Evolutionary conservation across 1,284 basidiomycete species (phyloP), one percentile per base, ranked within the genome.

Genomic region (Coniophora puteana): DNA sequence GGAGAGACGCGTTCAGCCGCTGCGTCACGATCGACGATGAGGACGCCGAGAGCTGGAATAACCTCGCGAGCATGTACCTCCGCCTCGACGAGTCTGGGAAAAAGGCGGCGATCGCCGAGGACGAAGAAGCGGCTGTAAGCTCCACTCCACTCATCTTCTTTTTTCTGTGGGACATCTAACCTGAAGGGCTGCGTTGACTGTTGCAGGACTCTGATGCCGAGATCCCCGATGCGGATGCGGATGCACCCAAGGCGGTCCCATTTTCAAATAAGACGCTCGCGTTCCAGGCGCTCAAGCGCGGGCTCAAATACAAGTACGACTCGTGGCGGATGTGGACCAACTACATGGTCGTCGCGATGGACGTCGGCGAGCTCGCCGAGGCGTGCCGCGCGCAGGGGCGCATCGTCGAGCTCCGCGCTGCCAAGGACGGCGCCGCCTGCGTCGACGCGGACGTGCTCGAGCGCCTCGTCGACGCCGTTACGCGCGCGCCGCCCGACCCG

Each of bases 321-420:
- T 94, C 94, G 56, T 99, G 95, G 95, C 79, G 91, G 13, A 94
- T 99, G 80, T 99, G 96, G 96, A 76, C 78, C 51, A 99, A 99
- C 68, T 98, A 94, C 70, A 95, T 94, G 88, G 72, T 97, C 51
- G 86, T 99, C 26, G 78, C 90, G 6, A 75, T 97, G 62, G 93
- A 98, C 54, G 88, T 97, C 12, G 95, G 94, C 6, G 89, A 97
- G 62, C 74, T 97, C 32, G 70, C 80, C 7, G 95, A 99, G 59
- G 88, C 93, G 0, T 83, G 80, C 39, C 83, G 90, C 18, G 94
- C 94, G 0, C 73, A 93, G 35, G 75, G 76, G 0, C 83, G 93
- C 5, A 74, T 97, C 22, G 78, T 96, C 24, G 90, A 95, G 58
- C 83, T 89, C 55, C 82, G 86, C 7, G 76, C 74, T n/a, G 71